Conservation (phyloP, 305 asterid species). For the Fraxinus platypoda region DNA sequence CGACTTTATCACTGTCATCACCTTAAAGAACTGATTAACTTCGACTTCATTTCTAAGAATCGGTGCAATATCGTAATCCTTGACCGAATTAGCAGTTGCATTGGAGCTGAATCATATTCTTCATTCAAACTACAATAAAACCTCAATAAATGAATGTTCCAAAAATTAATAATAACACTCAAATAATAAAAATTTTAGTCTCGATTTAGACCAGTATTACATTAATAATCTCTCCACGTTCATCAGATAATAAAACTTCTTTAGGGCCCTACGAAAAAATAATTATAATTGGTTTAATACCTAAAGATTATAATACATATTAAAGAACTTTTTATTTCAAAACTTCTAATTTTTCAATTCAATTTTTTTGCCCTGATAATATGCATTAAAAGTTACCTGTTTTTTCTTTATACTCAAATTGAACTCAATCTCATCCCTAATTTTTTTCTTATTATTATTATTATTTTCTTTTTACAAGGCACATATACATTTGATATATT, state of each 20-base stretch:
- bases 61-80: neutral
- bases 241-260: neutral
- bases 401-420: too few relatives aligned
- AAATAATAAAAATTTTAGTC: neutral
- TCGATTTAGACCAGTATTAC: neutral
- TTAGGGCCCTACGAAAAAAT: neutral
- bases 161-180: neutral
- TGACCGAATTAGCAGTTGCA: neutral
- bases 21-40: neutral
- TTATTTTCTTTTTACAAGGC: neutral
- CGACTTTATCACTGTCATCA: neutral
- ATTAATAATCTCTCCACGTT: neutral
- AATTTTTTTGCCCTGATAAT: neutral
- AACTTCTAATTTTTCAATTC: neutral
- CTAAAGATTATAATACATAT: neutral
- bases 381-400: neutral
- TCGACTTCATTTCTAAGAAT: neutral
- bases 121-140: neutral
- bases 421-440: too few relatives aligned
- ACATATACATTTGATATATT: neutral
- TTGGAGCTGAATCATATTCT: neutral
- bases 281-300: neutral
- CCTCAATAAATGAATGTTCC: neutral
- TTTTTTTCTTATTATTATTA: too few relatives aligned
- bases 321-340: neutral